Base-by-base conservation (phyloP, 352 stramenopile genomes). In the Lagenidium sp. region DNA sequence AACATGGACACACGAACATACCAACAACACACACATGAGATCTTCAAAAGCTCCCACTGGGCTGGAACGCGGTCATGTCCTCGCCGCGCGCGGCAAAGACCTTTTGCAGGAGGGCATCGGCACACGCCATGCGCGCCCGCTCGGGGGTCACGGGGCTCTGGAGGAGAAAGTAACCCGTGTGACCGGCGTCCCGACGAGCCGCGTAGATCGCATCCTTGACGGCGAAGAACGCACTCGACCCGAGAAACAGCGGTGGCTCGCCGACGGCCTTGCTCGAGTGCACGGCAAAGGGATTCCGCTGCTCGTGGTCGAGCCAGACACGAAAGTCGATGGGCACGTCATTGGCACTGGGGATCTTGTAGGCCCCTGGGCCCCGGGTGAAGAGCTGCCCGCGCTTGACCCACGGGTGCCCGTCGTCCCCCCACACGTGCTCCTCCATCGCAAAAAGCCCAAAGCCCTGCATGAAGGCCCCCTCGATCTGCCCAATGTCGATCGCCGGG, bases 401-500 rank as follows among this genome's bases (percentile, higher is more conserved):
- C 6, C 93, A 98, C 8, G 77, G 84, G 44, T 98, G 93, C 43
- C 90, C 77, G 37, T 96, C 69, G 53, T 98, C 92, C 15, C 86
- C 91, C 78, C 92, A 98, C 20, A 97, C 81, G 23, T 97, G 56
- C 60, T 63, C 47, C 50, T 84, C 71, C 13, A 66, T 51, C 8
- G 79, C 42, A 19, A 71, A 77, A 11, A 72, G 55, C 1, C 71
- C 71, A 10, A 82, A 45, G 13, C 63, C 64, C 65, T 76, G 75
- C 28, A 81, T 47, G 25, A 79, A 73, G 1, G 44, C 71, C 24
- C 71, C 71, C 48, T 84, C 71, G 44, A 84, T 80, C 43, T 84
- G 71, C 8, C 71, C 71, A 49, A 84, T 68, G 37, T 84, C 71
- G 23, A 75, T 58, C 8, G 47, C 47, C 6, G 71, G 56, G 36